These are phyloP conservation scores for Calonectria hongkongensis DNA, from an alignment of 2,329 filamentous ascomycete species.

Conservation along the genomic window DNA sequence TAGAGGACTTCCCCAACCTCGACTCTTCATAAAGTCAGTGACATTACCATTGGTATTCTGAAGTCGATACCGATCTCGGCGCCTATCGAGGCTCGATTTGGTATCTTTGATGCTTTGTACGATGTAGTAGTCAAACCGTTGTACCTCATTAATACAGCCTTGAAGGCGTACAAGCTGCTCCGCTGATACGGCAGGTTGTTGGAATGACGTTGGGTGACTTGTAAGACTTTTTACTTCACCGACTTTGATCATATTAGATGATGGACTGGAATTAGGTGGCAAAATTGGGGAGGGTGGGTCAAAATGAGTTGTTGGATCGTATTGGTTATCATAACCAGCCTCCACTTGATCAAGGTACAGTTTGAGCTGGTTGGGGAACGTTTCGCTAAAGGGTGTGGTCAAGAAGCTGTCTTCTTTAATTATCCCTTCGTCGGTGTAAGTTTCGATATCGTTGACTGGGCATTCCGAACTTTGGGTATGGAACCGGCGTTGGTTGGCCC, in stretches of 20 bases:
- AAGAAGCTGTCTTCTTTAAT: neutral
- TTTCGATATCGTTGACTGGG: neutral
- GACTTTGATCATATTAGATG: neutral
- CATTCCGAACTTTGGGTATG: neutral
- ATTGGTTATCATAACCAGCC: neutral
- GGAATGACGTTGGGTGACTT: neutral
- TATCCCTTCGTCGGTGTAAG: too few species aligned
- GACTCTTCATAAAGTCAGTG: conserved; percentile 45
- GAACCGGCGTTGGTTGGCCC: neutral
- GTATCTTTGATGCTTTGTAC: conserved; percentile 20
- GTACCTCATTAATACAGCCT: conserved; percentile 35
- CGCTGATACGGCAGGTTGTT: conserved; percentile 17
- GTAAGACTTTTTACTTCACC: neutral
- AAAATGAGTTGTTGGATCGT: neutral
- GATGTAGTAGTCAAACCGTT: conserved; percentile 33
- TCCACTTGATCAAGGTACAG: conserved; percentile 13
- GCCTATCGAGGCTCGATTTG: conserved; percentile 23
- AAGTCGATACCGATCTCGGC: conserved; percentile 26
- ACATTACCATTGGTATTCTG: neutral
- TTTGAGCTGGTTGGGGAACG: conserved; percentile 14
- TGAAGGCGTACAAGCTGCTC: conserved; percentile 38
- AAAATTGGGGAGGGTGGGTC: too few species aligned
- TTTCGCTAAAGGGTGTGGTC: neutral
- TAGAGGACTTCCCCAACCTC: conserved; percentile 51
- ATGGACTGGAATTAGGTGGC: too few species aligned